These are phyloP conservation scores for Boletales sp. DNA, from an alignment of 768 basidiomycete genomes.

Conservation along the genomic window DNA sequence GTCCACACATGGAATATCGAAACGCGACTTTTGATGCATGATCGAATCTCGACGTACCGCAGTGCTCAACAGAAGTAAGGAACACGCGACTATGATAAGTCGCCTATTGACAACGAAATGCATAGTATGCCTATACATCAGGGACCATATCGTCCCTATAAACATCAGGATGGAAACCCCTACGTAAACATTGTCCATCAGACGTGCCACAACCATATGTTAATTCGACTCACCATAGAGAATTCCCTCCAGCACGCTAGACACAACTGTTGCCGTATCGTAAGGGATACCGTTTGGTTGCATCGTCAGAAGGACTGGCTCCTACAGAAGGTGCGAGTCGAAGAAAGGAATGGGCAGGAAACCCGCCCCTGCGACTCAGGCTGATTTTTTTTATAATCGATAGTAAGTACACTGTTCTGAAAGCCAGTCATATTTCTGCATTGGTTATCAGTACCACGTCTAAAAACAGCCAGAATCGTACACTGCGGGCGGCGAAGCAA, in stretches of 20 bases:
- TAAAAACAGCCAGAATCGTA: not conserved
- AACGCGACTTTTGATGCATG: not conserved
- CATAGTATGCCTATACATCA: constrained; percentile 6
- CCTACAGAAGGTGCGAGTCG: not conserved
- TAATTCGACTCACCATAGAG: constrained; percentile 19
- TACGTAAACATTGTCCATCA: not conserved
- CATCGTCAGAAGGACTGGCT: not conserved
- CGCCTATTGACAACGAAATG: constrained; percentile 1
- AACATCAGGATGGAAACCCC: constrained; percentile 32
- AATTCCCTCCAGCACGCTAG: constrained; percentile 23
- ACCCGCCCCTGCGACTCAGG: not conserved
- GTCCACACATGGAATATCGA: not conserved
- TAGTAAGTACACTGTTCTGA: not conserved
- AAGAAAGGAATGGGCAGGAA: not conserved
- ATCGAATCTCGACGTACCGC: constrained; percentile 6
- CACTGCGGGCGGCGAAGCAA: too few relatives aligned
- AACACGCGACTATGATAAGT: constrained; percentile 17
- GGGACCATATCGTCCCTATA: constrained; percentile 22
- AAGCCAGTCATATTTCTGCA: too few relatives aligned
- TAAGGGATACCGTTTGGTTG: constrained; percentile 8
- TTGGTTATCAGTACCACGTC: not conserved
- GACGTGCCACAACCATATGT: not conserved
- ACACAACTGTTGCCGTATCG: constrained; percentile 22
- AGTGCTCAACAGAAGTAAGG: constrained; percentile 23
- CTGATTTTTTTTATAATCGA: not conserved